Percentiles rank a stretch among this genome's conserved stretches.
Conservation (phyloP, 2,329 filamentous ascomycete species). For the Sclerotinia nivalis region DNA sequence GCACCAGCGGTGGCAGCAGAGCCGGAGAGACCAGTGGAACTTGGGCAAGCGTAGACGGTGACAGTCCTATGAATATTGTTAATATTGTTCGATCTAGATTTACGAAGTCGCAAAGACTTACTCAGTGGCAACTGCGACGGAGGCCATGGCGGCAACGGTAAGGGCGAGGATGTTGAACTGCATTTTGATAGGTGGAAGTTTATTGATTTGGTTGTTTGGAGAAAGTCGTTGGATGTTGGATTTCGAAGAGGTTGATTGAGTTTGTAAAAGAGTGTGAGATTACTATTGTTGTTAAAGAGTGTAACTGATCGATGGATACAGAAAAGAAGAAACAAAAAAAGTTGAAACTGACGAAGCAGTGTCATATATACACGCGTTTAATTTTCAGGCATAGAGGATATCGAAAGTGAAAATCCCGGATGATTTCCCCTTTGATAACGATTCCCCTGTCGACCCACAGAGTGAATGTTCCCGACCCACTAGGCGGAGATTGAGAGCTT, state of each 20-base stretch:
- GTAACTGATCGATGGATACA: slow-evolving; percentile 38
- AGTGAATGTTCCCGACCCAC: slow-evolving; percentile 15
- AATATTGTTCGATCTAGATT: slow-evolving; percentile 20
- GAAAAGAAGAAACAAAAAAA: slow-evolving; percentile 29
- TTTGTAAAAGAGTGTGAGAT: slow-evolving; percentile 27
- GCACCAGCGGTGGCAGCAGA: slow-evolving; percentile 32
- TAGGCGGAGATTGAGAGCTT: slow-evolving; percentile 14
- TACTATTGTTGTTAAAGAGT: slow-evolving; percentile 38
- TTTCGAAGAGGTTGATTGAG: slow-evolving; percentile 28
- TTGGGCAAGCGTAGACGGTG: slow-evolving; percentile 37
- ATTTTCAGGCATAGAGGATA: background rate
- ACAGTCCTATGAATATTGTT: slow-evolving; percentile 33
- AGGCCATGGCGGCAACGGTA: slow-evolving; percentile 38
- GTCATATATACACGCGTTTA: slow-evolving; percentile 24
- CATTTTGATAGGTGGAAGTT: slow-evolving; percentile 40
- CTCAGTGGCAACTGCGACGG: slow-evolving; percentile 35
- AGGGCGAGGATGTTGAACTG: slow-evolving; percentile 40
- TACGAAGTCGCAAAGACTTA: slow-evolving; percentile 23
- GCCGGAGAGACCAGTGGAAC: slow-evolving; percentile 25
- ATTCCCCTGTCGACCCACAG: slow-evolving; percentile 9
- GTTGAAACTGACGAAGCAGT: background rate
- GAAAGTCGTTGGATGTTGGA: slow-evolving; percentile 14
- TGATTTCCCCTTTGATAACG: slow-evolving; percentile 19
- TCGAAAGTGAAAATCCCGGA: background rate
- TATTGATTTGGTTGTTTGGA: slow-evolving; percentile 23